phyloP scores from a whole-genome alignment of 2,329 filamentous ascomycete species.

The Endothia cerciana region DNA sequence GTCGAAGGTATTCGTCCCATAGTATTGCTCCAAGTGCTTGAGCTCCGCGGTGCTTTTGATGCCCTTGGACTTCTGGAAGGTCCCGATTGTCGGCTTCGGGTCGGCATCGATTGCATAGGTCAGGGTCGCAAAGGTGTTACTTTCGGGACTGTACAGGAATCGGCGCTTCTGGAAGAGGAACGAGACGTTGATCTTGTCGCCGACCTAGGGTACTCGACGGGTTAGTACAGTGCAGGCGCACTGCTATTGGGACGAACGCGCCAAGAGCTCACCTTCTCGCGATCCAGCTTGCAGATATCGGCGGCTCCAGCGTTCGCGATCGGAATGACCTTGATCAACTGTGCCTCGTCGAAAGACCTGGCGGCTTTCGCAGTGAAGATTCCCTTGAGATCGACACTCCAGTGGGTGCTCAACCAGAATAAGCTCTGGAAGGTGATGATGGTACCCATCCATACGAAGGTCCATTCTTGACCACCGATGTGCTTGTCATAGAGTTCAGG shows the following conservation, averaged over 20 bases:
- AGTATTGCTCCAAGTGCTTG: conserved; percentile 82
- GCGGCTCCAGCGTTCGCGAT: conserved; percentile 84
- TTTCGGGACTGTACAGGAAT: conserved; percentile 79
- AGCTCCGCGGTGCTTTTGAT: conserved; percentile 76
- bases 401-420: conserved; percentile 94
- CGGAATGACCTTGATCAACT: conserved; percentile 91
- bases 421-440: conserved; percentile 89
- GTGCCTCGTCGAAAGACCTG: conserved; percentile 70
- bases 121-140: conserved; percentile 78
- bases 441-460: conserved; percentile 87
- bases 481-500: conserved; percentile 85
- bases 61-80: conserved; percentile 81
- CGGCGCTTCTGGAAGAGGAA: conserved; percentile 98
- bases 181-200: conserved; percentile 75
- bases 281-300: conserved; percentile 82
- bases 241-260: conserved; percentile 13
- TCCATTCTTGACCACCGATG: conserved; percentile 96
- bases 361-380: conserved; percentile 79
- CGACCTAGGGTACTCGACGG: conserved; percentile 51
- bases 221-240: conserved; percentile 17
- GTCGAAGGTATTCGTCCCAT: conserved; percentile 94
- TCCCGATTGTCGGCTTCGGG: conserved; percentile 76
- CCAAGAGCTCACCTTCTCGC: conserved; percentile 63
- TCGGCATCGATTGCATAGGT: conserved; percentile 82
- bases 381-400: conserved; percentile 87